These are phyloP conservation scores for Gastrodia elata DNA, from an alignment of 106 monocot genomes.

Conservation along the genomic window DNA sequence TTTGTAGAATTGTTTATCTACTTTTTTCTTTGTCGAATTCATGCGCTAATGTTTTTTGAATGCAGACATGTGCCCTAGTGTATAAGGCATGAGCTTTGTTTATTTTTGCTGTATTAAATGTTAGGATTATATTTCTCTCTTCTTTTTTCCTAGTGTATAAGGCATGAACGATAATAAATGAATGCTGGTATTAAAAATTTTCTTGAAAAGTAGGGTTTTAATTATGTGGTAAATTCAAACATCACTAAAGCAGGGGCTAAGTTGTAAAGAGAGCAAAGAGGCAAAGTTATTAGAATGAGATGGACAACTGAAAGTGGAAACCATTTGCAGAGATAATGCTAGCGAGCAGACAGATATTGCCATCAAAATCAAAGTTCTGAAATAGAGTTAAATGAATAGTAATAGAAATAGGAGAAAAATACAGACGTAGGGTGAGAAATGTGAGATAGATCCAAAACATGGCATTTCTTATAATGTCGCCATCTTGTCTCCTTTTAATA, in stretches of 20 bases:
- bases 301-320: not conserved
- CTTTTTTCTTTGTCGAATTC: too few species aligned
- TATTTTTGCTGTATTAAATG: not conserved
- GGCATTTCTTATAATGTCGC: not conserved
- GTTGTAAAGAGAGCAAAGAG: not conserved
- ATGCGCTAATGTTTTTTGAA: not conserved
- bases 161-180: not conserved
- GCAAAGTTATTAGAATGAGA: not conserved
- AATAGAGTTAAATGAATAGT: not conserved
- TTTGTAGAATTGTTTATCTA: not conserved
- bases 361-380: not conserved
- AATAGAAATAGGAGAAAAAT: not conserved
- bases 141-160: not conserved
- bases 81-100: not conserved
- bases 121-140: not conserved
- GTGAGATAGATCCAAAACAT: not conserved
- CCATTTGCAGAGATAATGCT: not conserved
- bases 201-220: not conserved
- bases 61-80: not conserved
- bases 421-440: not conserved
- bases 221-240: not conserved
- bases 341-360: not conserved
- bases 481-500: not conserved
- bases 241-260: too few species aligned
- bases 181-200: not conserved